Conservation (phyloP, 225 moss, liverwort and hornwort species). For the Rhytidiadelphus loreus region DNA sequence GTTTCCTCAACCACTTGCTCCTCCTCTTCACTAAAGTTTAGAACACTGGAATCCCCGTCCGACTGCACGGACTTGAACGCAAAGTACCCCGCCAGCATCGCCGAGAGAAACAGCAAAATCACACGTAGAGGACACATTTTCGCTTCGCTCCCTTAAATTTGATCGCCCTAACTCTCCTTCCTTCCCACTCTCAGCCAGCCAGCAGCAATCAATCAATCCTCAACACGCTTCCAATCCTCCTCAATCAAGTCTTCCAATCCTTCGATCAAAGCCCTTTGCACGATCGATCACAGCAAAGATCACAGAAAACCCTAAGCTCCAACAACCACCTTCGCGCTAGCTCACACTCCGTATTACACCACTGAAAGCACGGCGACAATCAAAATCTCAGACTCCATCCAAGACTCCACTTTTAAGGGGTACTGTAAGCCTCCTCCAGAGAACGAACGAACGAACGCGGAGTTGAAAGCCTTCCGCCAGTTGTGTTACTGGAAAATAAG, state of each 20-base stretch:
- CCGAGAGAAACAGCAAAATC: constrained; percentile 40
- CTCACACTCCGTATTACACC: neutral
- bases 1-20: constrained; percentile 6
- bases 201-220: neutral
- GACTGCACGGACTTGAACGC: constrained; percentile 19
- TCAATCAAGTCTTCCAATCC: neutral
- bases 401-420: neutral
- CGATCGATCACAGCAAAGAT: neutral
- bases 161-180: neutral
- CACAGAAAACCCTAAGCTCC: neutral
- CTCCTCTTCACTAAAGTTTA: constrained; percentile 9
- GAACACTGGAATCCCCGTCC: constrained; percentile 1
- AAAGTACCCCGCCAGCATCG: constrained; percentile 49
- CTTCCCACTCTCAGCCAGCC: neutral
- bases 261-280: neutral
- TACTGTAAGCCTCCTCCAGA: too few relatives aligned
- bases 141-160: neutral
- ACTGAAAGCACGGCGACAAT: neutral
- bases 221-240: neutral
- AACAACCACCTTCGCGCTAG: neutral
- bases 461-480: neutral
- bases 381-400: neutral
- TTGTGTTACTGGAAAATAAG: neutral
- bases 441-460: neutral
- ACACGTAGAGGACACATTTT: constrained; percentile 53